Base-by-base conservation (phyloP, 2,329 filamentous ascomycete species). In the Didymella lethalis region DNA sequence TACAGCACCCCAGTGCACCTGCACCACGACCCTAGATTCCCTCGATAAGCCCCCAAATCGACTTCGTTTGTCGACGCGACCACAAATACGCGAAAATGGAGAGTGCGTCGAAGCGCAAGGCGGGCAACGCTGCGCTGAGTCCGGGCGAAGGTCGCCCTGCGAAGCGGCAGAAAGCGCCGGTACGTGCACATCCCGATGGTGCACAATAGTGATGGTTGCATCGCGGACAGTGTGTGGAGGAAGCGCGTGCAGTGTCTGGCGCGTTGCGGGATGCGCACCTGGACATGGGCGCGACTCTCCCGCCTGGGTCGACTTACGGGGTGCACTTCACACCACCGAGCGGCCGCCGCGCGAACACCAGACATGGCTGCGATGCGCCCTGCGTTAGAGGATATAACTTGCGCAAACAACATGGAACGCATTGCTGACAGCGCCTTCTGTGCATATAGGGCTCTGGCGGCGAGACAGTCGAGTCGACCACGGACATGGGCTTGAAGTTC, bases 401-500 rank as follows among this genome's bases (percentile, higher is more conserved):
- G 20, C 46, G n/a, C 43, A 26, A 23, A 56, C 16, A 34, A 20
- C 23, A 32, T 7, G 54, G 50, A 52, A 56, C 38, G 34, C 49
- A 52, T 50, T 62, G 71, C 73, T 75, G 58, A 76, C 70, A 50
- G 67, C 65, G 66, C 44, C 57, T 54, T 59, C 51, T 56, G 54
- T 55, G 62, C 56, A 54, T 68, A 51, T 61, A 78, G 75, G 72
- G 47, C 61, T 67, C 52, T 40, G 63, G 61, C 18, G 59, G 66
- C 18, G 90, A 93, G 77, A 88, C 85, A 16, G 77, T 80, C 53
- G 87, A 90, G 73, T 87, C 87, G 16, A 93, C 90, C 2, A 88
- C 88, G 14, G 84, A 88, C 54, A 85, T 88, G 69, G 92, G 92
- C 36, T 79, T 91, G 68, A 85, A 84, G 65, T 90, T 96, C 71